phyloP scores from a whole-genome alignment of 176 grass and related monocot species.

The Eleusine coracana region DNA sequence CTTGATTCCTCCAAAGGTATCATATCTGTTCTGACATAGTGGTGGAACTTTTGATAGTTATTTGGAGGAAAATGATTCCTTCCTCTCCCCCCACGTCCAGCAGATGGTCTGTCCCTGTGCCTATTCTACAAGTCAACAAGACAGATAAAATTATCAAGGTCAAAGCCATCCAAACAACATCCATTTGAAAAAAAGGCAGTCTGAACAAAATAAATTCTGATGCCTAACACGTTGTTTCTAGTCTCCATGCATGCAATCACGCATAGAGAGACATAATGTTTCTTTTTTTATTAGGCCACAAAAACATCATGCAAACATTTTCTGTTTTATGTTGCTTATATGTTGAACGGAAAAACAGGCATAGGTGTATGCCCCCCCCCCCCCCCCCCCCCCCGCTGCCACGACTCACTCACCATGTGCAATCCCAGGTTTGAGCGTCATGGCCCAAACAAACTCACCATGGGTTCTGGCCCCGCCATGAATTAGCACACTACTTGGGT shows the following conservation, averaged over 20 bases:
- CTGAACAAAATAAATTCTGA: not conserved
- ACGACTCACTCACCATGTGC: not conserved
- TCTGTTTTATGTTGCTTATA: not conserved
- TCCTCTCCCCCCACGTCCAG: conserved; percentile 53
- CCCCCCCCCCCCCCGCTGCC: not conserved
- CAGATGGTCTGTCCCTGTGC: conserved; percentile 45
- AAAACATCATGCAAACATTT: no score
- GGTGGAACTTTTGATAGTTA: conserved; percentile 47
- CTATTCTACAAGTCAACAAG: conserved; percentile 54
- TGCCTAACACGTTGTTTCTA: not conserved
- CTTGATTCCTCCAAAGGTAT: conserved; percentile 43
- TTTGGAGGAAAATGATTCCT: conserved; percentile 47
- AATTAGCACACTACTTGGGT: not conserved
- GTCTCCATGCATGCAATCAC: not conserved
- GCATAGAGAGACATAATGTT: not conserved
- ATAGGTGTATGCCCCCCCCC: no score
- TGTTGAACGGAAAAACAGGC: no score
- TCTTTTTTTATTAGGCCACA: not conserved
- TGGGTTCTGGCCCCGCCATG: not conserved
- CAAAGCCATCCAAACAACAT: not conserved
- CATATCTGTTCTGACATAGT: conserved; percentile 34
- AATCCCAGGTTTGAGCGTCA: not conserved
- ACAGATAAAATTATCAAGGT: conserved; percentile 33
- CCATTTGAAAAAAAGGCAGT: no score
- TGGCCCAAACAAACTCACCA: not conserved